Evolutionary conservation across 1,284 basidiomycete genomes (phyloP).

Genomic region (Heterobasidion occidentale): DNA sequence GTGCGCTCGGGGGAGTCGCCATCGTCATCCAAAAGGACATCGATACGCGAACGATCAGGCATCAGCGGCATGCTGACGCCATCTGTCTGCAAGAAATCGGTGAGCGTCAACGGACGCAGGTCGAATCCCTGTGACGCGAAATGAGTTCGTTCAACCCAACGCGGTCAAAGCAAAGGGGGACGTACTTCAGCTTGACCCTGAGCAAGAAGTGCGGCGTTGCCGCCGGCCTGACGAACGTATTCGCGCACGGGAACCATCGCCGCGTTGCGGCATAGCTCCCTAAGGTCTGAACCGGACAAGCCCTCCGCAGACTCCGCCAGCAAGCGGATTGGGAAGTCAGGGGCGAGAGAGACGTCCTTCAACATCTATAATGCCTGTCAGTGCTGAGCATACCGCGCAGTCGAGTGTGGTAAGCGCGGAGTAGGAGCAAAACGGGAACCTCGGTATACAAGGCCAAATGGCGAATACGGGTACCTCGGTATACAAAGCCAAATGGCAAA

Average conservation of each 20-base stretch:
- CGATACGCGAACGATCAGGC: background rate
- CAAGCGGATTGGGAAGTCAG: constrained; percentile 54
- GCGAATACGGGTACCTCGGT: no score
- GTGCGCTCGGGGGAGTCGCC: background rate
- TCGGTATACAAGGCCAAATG: no score
- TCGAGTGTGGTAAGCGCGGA: background rate
- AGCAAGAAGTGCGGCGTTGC: constrained; percentile 42
- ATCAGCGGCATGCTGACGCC: constrained; percentile 8
- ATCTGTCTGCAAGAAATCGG: constrained; percentile 67
- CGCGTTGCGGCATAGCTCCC: constrained; percentile 91
- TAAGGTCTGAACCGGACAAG: constrained; percentile 86
- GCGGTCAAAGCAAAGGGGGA: background rate
- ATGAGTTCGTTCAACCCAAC: background rate
- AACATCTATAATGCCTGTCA: constrained; percentile 57
- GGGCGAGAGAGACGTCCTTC: constrained; percentile 63
- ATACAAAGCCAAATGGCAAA: background rate
- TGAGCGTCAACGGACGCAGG: constrained; percentile 59
- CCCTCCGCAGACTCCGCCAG: constrained; percentile 76
- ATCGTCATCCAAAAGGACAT: background rate
- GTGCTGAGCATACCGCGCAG: background rate
- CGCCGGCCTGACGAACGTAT: constrained; percentile 61
- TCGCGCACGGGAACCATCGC: constrained; percentile 91
- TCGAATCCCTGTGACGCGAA: constrained; percentile 56
- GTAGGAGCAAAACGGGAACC: background rate
- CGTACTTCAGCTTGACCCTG: constrained; percentile 49